Evolutionary conservation across 2,329 filamentous ascomycete genomes (phyloP), one percentile per base, ranked within the genome.

Genomic region (Metarhizium brunneum): DNA sequence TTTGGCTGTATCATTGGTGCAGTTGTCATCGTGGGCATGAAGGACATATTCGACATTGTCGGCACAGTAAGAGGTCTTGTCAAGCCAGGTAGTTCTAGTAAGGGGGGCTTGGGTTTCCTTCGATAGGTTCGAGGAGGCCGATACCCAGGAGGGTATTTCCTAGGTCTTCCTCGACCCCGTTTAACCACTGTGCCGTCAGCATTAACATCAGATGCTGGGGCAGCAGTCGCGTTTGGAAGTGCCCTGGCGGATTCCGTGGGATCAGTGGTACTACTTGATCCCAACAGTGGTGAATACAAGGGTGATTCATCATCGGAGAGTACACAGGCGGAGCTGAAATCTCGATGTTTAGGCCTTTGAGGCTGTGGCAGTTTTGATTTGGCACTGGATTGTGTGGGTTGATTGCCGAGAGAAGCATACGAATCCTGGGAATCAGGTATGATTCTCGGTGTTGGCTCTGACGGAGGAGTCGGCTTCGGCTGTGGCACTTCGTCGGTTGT

Each of bases 291-390:
- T 4, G 59, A 56, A 25, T 63, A 45, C n/a, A 70, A 54, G 0
- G 69, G 69, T 14, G 65, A 63, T 54, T 72, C 70, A 18, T 72
- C 70, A 50, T 72, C 69, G 5, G 70, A 72, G 6, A 72, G 63
- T 5, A 61, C 60, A 52, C 62, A 64, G 2, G 60, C 55, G n/a
- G 62, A 52, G 18, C 56, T 50, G 2, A 38, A 20, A 45, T 55
- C 40, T 16, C 56, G 29, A 14, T 52, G 54, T 1, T 35, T 49
- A 20, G 47, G 13, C 45, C 54, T 53, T 2, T 47, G 49, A 25
- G 45, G 42, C 11, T 52, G 48, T 8, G n/a, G 47, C 10, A 32
- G 51, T 32, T 45, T 30, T 25, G 54, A 38, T n/a, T 51, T 20
- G 11, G 51, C 29, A 4, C 36, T 8, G 7, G 43, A 8, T 11